phyloP scores from a whole-genome alignment of 2,329 filamentous ascomycete genomes.

The Immersiporthe knoxdaviesiana region DNA sequence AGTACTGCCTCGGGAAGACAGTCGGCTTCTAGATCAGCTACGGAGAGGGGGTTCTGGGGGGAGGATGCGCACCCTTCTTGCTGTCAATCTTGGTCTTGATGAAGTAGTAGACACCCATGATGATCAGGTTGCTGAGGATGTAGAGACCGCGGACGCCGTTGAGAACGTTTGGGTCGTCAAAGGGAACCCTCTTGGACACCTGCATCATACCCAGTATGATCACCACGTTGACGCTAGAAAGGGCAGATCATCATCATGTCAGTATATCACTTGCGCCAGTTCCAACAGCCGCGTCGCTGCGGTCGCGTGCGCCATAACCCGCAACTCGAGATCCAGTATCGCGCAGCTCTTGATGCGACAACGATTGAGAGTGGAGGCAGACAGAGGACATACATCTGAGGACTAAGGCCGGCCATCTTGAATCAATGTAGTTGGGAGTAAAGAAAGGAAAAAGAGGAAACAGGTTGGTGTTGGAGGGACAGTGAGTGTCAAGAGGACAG shows the following conservation, averaged over 20 bases:
- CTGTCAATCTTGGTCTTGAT: conserved; percentile 84
- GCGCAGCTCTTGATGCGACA: background rate
- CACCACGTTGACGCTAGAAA: conserved; percentile 79
- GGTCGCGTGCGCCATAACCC: conserved; percentile 21
- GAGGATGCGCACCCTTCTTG: conserved; percentile 80
- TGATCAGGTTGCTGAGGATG: conserved; percentile 73
- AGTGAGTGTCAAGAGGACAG: background rate
- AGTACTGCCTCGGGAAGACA: background rate
- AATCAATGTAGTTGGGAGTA: conserved; percentile 5
- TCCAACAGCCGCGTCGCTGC: background rate
- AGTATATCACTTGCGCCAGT: conserved; percentile 20
- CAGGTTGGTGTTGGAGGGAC: background rate
- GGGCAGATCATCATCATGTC: conserved; percentile 32
- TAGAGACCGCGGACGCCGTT: conserved; percentile 60
- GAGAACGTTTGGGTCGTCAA: conserved; percentile 75
- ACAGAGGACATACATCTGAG: conserved; percentile 67
- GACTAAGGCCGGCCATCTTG: conserved; percentile 65
- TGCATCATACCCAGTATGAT: conserved; percentile 99
- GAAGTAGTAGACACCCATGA: conserved; percentile 82
- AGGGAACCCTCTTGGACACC: conserved; percentile 92
- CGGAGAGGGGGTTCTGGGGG: no score
- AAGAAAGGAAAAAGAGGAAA: background rate
- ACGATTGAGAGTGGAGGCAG: background rate
- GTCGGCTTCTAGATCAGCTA: background rate
- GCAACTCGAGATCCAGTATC: background rate